phyloP scores from a whole-genome alignment of 73 alveolate genomes.

The Tetrahymena malaccensis region DNA sequence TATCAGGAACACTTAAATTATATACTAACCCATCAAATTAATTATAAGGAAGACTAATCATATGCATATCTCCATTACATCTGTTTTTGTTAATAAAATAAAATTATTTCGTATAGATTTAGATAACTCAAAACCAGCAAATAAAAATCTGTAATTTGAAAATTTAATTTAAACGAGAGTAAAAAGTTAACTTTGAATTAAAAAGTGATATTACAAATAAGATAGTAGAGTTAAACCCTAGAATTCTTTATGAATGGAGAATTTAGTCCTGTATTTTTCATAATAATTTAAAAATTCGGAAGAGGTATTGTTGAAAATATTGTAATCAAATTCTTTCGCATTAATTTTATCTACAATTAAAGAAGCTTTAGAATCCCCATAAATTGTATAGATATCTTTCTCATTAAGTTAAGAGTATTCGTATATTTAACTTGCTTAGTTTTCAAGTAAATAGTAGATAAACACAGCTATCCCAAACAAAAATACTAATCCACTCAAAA shows the following conservation, averaged over 20 bases:
- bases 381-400: background rate
- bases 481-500: background rate
- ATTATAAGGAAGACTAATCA: background rate
- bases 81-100: background rate
- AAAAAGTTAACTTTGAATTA: background rate
- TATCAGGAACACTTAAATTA: background rate
- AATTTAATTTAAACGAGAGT: background rate
- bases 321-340: background rate
- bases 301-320: background rate
- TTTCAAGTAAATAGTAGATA: background rate
- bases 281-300: background rate
- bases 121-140: background rate
- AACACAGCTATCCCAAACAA: background rate
- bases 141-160: background rate
- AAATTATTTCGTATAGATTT: background rate
- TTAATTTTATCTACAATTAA: background rate
- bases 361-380: background rate
- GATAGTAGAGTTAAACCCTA: background rate
- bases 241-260: background rate
- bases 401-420: background rate
- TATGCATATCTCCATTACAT: background rate
- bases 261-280: background rate
- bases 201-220: background rate
- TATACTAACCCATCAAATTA: background rate
- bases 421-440: background rate